phyloP scores from a whole-genome alignment of 2,329 filamentous ascomycete genomes.

The Fusarium nurragi region DNA sequence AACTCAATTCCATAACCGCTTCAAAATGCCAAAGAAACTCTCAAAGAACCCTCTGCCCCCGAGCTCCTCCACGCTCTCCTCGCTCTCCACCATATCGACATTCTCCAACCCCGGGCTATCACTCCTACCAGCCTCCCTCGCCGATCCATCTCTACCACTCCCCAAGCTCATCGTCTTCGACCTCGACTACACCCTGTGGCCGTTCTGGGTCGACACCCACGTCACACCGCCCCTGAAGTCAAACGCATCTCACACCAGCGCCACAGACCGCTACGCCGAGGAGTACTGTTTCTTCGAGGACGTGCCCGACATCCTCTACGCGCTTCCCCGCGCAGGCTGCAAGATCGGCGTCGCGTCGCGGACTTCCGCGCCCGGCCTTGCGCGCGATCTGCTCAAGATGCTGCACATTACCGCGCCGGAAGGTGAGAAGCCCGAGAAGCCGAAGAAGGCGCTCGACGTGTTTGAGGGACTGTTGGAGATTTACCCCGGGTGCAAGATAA shows the following conservation, averaged over 20 bases:
- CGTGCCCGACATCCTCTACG: slow-evolving; percentile 72
- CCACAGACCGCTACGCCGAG: slow-evolving; percentile 69
- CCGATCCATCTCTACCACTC: slow-evolving; percentile 69
- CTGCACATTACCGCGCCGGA: slow-evolving; percentile 62
- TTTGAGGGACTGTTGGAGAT: slow-evolving; percentile 72
- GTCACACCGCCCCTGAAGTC: slow-evolving; percentile 76
- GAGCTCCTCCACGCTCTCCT: slow-evolving; percentile 36
- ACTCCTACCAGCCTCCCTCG: slow-evolving; percentile 55
- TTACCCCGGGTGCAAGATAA: slow-evolving; percentile 83
- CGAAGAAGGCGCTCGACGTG: slow-evolving; percentile 62
- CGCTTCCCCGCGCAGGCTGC: slow-evolving; percentile 59
- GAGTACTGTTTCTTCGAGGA: slow-evolving; percentile 75
- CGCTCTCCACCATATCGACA: slow-evolving; percentile 47
- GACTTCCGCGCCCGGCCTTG: slow-evolving; percentile 81
- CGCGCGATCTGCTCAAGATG: slow-evolving; percentile 79
- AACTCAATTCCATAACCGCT: background rate
- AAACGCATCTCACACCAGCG: slow-evolving; percentile 54
- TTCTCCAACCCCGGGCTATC: slow-evolving; percentile 23
- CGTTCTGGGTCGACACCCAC: slow-evolving; percentile 97
- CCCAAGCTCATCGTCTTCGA: slow-evolving; percentile 91
- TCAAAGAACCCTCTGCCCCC: slow-evolving; percentile 43
- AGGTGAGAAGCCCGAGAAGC: slow-evolving; percentile 44
- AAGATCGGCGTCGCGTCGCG: slow-evolving; percentile 80
- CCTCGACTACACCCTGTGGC: slow-evolving; percentile 98
- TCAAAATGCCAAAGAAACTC: slow-evolving; percentile 48